Evolutionary conservation across 2,329 filamentous ascomycete genomes (phyloP).

Genomic region (Onygena corvina): DNA sequence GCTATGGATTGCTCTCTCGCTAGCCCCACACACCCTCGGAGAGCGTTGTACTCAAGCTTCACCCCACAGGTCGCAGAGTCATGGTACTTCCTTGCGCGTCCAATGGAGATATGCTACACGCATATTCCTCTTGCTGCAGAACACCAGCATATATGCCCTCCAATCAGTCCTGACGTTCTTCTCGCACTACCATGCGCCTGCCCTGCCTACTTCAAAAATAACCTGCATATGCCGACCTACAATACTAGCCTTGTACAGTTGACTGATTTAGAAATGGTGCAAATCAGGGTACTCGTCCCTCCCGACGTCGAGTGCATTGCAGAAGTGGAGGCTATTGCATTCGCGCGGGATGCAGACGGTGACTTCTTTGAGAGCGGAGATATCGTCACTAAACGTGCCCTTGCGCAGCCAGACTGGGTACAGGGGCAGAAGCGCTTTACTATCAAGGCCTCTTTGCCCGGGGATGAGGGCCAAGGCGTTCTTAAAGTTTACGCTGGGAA

Average conservation of each 20-base stretch:
- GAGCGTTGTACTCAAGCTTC: constrained; percentile 62
- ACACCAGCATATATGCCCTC: constrained; percentile 87
- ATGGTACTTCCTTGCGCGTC: constrained; percentile 89
- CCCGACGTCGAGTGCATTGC: constrained; percentile 83
- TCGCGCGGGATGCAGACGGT: constrained; percentile 71
- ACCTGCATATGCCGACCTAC: constrained; percentile 70
- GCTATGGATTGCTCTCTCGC: constrained; percentile 91
- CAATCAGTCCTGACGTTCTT: constrained; percentile 72
- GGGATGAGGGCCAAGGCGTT: constrained; percentile 77
- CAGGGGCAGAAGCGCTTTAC: constrained; percentile 80
- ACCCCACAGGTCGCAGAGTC: constrained; percentile 60
- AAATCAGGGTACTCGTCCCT: constrained; percentile 77
- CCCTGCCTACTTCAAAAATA: constrained; percentile 76
- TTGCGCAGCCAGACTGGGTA: constrained; percentile 87
- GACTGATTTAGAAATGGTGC: constrained; percentile 86
- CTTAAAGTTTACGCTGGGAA: constrained; percentile 90
- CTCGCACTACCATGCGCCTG: constrained; percentile 76
- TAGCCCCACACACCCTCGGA: constrained; percentile 75
- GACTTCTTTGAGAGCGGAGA: constrained; percentile 92
- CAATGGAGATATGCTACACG: constrained; percentile 85
- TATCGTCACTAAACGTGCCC: constrained; percentile 66
- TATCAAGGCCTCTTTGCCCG: constrained; percentile 80
- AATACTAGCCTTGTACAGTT: constrained; percentile 77
- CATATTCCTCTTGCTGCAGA: constrained; percentile 78
- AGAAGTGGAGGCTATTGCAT: constrained; percentile 76